Percentiles rank a stretch among this genome's conserved stretches.
These are phyloP conservation scores for Digitaria exilis DNA, from an alignment of 202 grass and related monocot genomes.

Conservation along the genomic window DNA sequence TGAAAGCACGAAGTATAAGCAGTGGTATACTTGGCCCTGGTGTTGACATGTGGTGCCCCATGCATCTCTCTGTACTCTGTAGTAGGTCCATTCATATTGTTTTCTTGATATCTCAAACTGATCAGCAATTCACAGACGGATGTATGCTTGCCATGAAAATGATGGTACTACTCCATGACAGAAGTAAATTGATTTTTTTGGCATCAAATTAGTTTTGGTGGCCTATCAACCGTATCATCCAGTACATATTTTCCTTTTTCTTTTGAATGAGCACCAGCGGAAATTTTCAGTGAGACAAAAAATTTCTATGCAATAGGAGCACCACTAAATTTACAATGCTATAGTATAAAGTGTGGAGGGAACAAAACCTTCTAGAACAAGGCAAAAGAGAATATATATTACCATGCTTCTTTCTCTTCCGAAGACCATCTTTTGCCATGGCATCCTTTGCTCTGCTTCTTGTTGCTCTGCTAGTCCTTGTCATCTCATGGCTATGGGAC, in stretches of 20 bases:
- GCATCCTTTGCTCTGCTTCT: not conserved
- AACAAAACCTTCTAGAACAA: not conserved
- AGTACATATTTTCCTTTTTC: too few relatives aligned
- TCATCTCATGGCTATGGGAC: conserved; percentile 29
- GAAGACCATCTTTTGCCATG: not conserved
- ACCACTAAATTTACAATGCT: not conserved
- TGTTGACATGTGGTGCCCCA: not conserved
- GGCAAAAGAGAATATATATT: not conserved
- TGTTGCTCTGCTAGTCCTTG: not conserved
- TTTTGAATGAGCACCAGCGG: too few relatives aligned
- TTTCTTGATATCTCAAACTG: not conserved
- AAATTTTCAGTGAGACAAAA: too few relatives aligned
- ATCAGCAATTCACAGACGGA: not conserved
- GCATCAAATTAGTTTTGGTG: not conserved
- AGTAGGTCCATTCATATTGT: not conserved
- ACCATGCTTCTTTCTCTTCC: not conserved
- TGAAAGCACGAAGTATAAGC: not conserved
- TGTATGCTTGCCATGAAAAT: not conserved
- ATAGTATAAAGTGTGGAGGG: not conserved
- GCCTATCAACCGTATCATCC: not conserved
- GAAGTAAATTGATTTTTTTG: not conserved
- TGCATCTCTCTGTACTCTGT: not conserved
- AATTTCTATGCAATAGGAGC: not conserved
- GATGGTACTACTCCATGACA: not conserved
- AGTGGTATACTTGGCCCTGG: not conserved